Base-by-base conservation (phyloP, 2,329 filamentous ascomycete genomes). In the Leptodontidium sp. region DNA sequence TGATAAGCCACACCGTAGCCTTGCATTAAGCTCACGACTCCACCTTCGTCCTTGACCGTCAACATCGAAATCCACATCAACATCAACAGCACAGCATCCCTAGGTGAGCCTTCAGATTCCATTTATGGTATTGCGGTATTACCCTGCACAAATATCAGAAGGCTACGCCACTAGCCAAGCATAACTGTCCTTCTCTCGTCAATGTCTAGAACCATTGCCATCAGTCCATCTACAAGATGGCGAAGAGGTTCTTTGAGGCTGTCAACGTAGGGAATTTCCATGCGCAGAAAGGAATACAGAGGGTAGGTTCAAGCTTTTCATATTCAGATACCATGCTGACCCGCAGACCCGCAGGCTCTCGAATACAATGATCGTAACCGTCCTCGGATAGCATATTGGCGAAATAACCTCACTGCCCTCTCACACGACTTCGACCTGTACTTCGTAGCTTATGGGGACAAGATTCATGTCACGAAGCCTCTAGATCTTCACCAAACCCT, bases 371-470 rank as follows among this genome's bases (percentile, higher is more conserved):
- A 59, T 24, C 12, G 24, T 24, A 2, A 21, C 35, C 21, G 11
- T 29, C 45, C 57, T 14, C 70, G 68, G 24, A 40, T 70, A 40
- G 71, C 68, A 29, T 11, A 61, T 17, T 84, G 79, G 72, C 82
- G 88, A 17, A 83, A 86, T 70, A 90, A 89, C 70, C 79, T 90
- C 66, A 88, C 86, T 1, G 84, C 83, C 1, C 79, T 90, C 14
- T 90, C 88, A 0, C 86, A 88, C 71, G 79, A 78, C 52, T 85
- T 85, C 76, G 88, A 90, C 75, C 83, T 91, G 26, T 91, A 90
- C 77, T 88, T 90, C 73, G 84, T 83, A 12, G 89, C 86, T 14
- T 90, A 88, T 69, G 79, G 82, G 68, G 82, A 86, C 57, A 81
- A 82, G 64, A 86, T 91, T 15, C 85, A 89, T 72, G 82, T 90